Evolutionary conservation across 257 asterid species (phyloP).

Genomic region (Ilex asprella): DNA sequence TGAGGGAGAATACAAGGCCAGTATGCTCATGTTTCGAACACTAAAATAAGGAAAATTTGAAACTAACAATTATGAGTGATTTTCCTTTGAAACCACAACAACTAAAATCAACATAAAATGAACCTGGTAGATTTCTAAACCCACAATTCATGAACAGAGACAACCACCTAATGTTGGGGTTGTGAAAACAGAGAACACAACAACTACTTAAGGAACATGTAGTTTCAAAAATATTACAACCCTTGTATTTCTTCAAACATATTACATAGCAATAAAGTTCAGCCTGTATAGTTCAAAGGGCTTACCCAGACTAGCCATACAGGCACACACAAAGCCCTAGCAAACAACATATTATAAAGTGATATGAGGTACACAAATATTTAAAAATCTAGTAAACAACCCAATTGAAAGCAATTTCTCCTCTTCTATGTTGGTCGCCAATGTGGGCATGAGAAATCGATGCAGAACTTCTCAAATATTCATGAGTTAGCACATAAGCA

Average conservation of each 20-base stretch:
- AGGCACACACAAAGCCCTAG: no score
- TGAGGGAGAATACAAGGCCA: no score
- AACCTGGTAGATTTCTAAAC: no score
- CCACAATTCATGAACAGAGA: no score
- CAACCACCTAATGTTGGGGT: no score
- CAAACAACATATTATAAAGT: background rate
- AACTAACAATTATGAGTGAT: no score
- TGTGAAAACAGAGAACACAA: constrained; percentile 11
- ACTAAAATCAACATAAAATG: no score
- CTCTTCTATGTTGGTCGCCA: constrained; percentile 10
- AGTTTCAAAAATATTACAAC: background rate
- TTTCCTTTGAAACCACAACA: no score
- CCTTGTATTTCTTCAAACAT: no score
- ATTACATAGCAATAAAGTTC: background rate
- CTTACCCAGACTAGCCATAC: constrained; percentile 15
- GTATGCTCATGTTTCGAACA: no score
- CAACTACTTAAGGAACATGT: constrained; percentile 12
- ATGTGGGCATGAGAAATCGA: background rate
- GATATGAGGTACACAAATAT: background rate
- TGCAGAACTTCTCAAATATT: no score
- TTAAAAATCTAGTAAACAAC: constrained; percentile 5
- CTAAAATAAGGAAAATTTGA: no score
- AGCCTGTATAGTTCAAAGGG: background rate
- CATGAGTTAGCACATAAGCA: background rate
- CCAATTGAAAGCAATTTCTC: constrained; percentile 13